phyloP scores from a whole-genome alignment of 1,139 yeast species.

The Arxiozyma slooffiae region DNA sequence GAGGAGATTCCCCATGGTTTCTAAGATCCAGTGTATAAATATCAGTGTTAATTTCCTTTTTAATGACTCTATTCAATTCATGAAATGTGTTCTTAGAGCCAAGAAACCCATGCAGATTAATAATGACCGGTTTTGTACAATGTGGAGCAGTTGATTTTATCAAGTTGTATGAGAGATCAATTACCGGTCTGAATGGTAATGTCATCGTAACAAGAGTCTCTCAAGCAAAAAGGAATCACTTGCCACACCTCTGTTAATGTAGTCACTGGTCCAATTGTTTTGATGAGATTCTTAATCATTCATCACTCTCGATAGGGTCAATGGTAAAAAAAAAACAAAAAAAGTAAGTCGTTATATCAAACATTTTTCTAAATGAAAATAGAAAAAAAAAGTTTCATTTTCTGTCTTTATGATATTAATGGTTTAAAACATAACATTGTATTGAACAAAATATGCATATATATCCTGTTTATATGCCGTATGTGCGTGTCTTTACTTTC shows the following conservation, averaged over 20 bases:
- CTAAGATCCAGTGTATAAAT: constrained; percentile 41
- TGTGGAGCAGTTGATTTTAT: constrained; percentile 9
- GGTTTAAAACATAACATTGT: no score
- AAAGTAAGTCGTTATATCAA: no score
- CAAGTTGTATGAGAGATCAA: constrained; percentile 18
- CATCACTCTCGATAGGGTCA: not conserved
- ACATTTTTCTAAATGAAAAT: no score
- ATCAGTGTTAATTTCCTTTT: constrained; percentile 29
- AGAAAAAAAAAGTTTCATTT: no score
- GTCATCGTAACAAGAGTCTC: not conserved
- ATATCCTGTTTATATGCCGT: not conserved
- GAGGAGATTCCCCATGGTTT: constrained; percentile 44
- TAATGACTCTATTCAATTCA: constrained; percentile 25
- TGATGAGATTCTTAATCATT: no score
- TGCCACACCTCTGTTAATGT: not conserved
- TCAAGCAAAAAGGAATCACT: not conserved
- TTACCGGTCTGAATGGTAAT: constrained; percentile 8
- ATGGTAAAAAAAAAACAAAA: no score
- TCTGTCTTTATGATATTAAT: not conserved
- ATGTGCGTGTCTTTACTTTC: not conserved
- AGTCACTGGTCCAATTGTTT: not conserved
- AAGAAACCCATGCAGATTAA: constrained; percentile 28
- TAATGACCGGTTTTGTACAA: constrained; percentile 15
- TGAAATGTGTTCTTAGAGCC: constrained; percentile 23
- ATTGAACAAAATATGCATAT: no score